phyloP scores from a whole-genome alignment of 768 basidiomycete genomes.

The Lentinula sp. region DNA sequence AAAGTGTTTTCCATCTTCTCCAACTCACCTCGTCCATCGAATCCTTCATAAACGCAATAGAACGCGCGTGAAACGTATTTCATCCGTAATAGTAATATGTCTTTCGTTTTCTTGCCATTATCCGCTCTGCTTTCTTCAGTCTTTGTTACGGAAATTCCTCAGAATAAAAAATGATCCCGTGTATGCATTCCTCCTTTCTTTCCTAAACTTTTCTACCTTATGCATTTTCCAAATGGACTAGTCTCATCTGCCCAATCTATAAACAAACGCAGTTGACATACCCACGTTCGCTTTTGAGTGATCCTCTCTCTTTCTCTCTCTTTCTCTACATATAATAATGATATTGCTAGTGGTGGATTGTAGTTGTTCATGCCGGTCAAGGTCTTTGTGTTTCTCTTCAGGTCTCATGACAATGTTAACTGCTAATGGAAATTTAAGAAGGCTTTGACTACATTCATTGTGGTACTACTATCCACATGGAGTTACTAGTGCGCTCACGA shows the following conservation, averaged over 20 bases:
- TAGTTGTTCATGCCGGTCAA: too few species aligned
- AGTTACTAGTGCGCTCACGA: too few species aligned
- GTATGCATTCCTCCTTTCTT: not conserved
- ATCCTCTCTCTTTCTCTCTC: not conserved
- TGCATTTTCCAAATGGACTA: not conserved
- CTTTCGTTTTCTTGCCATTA: not conserved
- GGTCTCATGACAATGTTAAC: too few species aligned
- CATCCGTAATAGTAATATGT: not conserved
- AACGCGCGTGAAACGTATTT: not conserved
- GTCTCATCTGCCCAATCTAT: not conserved
- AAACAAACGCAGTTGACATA: not conserved
- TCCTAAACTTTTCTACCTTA: not conserved
- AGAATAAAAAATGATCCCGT: not conserved
- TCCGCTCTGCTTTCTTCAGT: slow-evolving; percentile 1
- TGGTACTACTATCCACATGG: too few species aligned
- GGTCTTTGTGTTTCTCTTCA: too few species aligned
- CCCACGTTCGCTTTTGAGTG: not conserved
- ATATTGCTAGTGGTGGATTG: not conserved
- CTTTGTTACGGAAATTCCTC: not conserved
- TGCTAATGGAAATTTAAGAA: too few species aligned
- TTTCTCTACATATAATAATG: not conserved
- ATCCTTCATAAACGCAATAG: not conserved
- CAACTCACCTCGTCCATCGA: slow-evolving; percentile 43
- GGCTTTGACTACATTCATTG: too few species aligned
- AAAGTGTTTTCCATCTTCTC: slow-evolving; percentile 81